Percentiles rank a stretch among this genome's conserved stretches.
Conservation (phyloP, 176 grass and related monocot genomes). For the Typha latifolia region DNA sequence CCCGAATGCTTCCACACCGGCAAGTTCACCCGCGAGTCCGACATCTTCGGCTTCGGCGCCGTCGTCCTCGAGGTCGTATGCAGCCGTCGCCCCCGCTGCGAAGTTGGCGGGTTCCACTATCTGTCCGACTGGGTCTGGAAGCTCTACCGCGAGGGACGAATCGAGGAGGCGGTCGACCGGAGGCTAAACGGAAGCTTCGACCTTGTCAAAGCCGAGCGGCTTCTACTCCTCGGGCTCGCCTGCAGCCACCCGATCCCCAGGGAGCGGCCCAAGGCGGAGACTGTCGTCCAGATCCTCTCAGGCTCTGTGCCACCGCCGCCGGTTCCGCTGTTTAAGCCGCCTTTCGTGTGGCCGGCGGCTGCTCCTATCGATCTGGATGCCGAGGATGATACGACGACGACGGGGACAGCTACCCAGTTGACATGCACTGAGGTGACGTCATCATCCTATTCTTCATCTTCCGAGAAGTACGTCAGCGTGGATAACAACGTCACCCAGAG, state of each 20-base stretch:
- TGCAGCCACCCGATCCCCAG: conserved; percentile 39
- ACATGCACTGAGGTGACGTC: too few species aligned
- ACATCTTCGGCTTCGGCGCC: conserved; percentile 45
- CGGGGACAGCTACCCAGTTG: conserved; percentile 8
- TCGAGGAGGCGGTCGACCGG: conserved; percentile 40
- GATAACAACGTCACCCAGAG: too few species aligned
- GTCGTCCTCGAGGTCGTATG: conserved; percentile 48
- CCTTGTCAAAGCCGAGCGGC: conserved; percentile 16
- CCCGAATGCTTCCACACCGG: conserved; percentile 39
- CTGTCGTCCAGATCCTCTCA: conserved; percentile 38
- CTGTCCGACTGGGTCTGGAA: conserved; percentile 48
- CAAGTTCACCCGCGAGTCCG: conserved; percentile 37
- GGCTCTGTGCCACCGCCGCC: conserved; percentile 25
- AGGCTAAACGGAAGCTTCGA: conserved; percentile 19
- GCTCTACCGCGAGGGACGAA: conserved; percentile 33
- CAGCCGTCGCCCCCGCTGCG: conserved; percentile 18
- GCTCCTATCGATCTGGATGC: not conserved
- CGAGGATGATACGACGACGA: not conserved
- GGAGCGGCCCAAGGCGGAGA: conserved; percentile 31
- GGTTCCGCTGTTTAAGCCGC: conserved; percentile 26
- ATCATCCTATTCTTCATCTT: too few species aligned
- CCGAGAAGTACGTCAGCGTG: too few species aligned
- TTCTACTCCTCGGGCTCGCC: conserved; percentile 41
- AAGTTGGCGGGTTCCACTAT: conserved; percentile 11
- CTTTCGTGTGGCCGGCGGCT: conserved; percentile 38